phyloP scores from a whole-genome alignment of 805 yeast species.

The Saccharomyces kudriavzevii region DNA sequence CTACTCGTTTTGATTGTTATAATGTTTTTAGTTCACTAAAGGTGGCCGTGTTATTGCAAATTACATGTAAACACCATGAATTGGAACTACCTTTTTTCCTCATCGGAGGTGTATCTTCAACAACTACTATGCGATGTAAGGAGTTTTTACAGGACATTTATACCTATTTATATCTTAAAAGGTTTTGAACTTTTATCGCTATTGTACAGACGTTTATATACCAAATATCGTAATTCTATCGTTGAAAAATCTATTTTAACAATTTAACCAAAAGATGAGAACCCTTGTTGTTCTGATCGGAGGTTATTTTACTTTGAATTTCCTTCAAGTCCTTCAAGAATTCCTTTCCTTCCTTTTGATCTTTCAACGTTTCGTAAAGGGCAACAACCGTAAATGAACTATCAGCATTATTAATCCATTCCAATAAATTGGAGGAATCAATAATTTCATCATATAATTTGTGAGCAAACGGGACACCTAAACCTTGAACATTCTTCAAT shows the following conservation, averaged over 20 bases:
- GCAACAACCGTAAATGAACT: conserved; percentile 81
- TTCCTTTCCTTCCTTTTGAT: conserved; percentile 36
- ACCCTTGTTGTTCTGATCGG: conserved; percentile 53
- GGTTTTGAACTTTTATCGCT: not conserved
- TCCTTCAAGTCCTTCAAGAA: conserved; percentile 48
- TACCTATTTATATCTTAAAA: not conserved
- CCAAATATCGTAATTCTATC: not conserved
- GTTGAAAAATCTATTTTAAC: conserved; percentile 10
- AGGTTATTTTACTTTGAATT: conserved; percentile 27
- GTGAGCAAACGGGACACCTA: conserved; percentile 54
- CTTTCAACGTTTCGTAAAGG: conserved; percentile 56
- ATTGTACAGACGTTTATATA: not conserved
- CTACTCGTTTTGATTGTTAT: not conserved
- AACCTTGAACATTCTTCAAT: conserved; percentile 37
- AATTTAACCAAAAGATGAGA: conserved; percentile 44
- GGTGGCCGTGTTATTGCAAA: not conserved
- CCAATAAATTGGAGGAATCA: conserved; percentile 40
- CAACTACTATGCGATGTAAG: not conserved
- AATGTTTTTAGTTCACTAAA: not conserved
- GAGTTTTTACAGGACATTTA: not conserved
- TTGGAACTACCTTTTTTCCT: not conserved
- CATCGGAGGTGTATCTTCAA: not conserved
- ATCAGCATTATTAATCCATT: conserved; percentile 61
- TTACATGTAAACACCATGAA: not conserved
- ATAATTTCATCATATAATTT: conserved; percentile 47